Base-by-base conservation (phyloP, 2,329 filamentous ascomycete species). In the Pseudogymnoascus sp. region DNA sequence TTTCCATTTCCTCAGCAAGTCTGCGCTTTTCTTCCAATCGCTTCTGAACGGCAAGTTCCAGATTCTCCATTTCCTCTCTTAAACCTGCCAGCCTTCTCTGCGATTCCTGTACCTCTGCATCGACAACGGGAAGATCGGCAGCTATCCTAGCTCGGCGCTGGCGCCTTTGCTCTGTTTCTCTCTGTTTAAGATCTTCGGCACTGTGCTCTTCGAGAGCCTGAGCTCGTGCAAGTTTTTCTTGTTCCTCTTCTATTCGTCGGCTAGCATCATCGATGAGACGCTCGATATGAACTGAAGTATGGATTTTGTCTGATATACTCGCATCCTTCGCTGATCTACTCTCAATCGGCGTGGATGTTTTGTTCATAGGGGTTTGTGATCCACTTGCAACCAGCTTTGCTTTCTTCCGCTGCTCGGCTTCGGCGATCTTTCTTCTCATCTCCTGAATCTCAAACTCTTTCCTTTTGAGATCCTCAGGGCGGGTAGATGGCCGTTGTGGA, bases 391-490 rank as follows among this genome's bases (percentile, higher is more conserved):
- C 66, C 63, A 68, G 65, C 20, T 65, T 66, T 58, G 65, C 66
- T 57, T 64, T 71, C 43, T 68, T 70, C 57, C 64, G 62, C 33
- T 66, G 67, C 63, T 73, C 72, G n/a, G 66, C 67, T 61, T 70
- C 65, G 9, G 68, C 69, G 50, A 75, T 74, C 60, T 67, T 72
- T 59, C 69, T 54, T 68, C 83, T 85, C 74, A 86, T 81, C 59
- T 81, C 78, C 66, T 86, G 81, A 33, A 88, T 87, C 65, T 81
- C 78, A 61, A 78, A 80, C 64, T 82, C 79, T 73, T 83, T 84
- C 38, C 73, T 74, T 47, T 77, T 74, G 20, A 84, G 69, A 62
- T 81, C 75, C 57, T 76, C 72, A 14, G 68, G 67, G n/a, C 62
- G 61, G 11, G 62, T 62, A 1, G 62, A 43, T 37, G 64, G 22